These are phyloP conservation scores for Aureobasidium sp. DNA, from an alignment of 2,329 filamentous ascomycete genomes.

Conservation along the genomic window DNA sequence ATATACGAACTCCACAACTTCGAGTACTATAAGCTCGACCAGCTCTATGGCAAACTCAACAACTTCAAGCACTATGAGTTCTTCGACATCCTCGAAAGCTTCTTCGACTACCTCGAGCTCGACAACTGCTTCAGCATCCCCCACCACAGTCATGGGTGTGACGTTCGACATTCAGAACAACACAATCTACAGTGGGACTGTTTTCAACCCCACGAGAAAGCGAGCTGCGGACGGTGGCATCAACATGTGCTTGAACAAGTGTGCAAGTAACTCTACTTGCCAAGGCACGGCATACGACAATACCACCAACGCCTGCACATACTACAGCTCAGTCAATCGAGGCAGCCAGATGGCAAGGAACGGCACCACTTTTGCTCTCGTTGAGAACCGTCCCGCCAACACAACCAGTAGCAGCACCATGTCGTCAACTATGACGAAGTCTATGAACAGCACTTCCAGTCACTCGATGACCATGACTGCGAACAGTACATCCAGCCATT, in stretches of 20 bases:
- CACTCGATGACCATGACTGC: neutral
- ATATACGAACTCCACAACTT: neutral
- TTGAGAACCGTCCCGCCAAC: neutral
- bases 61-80: neutral
- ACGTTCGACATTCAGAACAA: neutral
- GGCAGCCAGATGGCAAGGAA: neutral
- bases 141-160: neutral
- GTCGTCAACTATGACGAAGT: neutral
- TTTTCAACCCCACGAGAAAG: neutral
- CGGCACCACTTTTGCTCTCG: neutral
- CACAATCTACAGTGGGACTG: neutral
- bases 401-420: neutral
- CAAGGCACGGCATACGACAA: neutral
- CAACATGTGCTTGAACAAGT: neutral
- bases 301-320: neutral
- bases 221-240: neutral
- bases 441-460: neutral
- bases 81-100: neutral
- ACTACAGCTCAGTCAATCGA: constrained; percentile 1
- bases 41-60: neutral
- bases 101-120: neutral
- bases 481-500: neutral
- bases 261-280: neutral
- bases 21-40: neutral
- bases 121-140: neutral